A percentile compares a stretch with the other conserved stretches of the same genome.
phyloP scores from a whole-genome alignment of 2,329 filamentous ascomycete genomes.

The Rutstroemia sp. region DNA sequence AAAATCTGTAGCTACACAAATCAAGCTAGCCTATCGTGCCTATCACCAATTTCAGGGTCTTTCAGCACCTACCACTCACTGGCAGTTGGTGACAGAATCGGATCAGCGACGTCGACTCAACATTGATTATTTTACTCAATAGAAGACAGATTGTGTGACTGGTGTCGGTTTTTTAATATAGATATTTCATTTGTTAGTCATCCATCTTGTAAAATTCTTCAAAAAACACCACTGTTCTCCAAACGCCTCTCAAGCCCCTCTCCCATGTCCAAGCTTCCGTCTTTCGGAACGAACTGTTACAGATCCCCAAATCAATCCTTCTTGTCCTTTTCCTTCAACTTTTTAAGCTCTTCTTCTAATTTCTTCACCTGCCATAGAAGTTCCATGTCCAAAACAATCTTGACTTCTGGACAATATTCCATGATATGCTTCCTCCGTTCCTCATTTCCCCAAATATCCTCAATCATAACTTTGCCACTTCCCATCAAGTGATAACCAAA shows the following conservation, averaged over 20 bases:
- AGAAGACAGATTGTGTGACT: not conserved
- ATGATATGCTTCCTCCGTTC: slow-evolving; percentile 40
- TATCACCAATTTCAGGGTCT: not conserved
- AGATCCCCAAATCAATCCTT: not conserved
- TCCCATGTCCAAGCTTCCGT: no score
- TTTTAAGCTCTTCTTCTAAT: not conserved
- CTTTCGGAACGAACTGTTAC: no score
- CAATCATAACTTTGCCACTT: slow-evolving; percentile 37
- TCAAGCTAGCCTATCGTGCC: not conserved
- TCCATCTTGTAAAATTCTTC: not conserved
- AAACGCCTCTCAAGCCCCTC: no score
- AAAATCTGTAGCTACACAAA: not conserved
- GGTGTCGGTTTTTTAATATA: not conserved
- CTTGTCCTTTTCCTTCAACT: not conserved
- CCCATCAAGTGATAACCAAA: slow-evolving; percentile 50
- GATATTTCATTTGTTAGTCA: not conserved
- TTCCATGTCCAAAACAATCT: slow-evolving; percentile 48
- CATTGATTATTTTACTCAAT: not conserved
- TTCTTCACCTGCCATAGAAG: not conserved
- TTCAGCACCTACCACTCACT: not conserved
- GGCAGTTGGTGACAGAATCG: no score
- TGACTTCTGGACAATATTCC: slow-evolving; percentile 49
- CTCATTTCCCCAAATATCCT: slow-evolving; percentile 39
- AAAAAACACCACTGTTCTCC: not conserved
- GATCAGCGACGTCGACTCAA: no score